Percentiles rank a stretch among this genome's conserved stretches.
phyloP scores from a whole-genome alignment of 2,329 filamentous ascomycete species.

The Catunica adiposa region DNA sequence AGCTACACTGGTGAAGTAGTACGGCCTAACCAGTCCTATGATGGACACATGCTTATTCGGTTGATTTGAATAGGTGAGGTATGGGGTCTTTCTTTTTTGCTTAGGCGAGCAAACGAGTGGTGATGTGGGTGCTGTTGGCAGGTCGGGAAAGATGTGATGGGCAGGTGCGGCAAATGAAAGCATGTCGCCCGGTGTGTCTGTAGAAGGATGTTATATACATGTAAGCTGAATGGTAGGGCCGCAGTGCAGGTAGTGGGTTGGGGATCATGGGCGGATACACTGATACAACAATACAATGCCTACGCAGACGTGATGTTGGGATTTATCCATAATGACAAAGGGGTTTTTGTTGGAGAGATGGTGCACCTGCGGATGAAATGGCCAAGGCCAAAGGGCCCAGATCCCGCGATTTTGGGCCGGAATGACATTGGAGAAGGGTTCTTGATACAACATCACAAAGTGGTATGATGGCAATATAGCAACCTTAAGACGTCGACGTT shows the following conservation, averaged over 20 bases:
- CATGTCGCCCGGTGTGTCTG: not conserved
- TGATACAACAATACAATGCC: not conserved
- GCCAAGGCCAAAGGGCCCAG: not conserved
- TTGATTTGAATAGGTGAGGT: not conserved
- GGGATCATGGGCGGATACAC: not conserved
- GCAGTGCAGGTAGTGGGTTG: not conserved
- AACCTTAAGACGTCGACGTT: not conserved
- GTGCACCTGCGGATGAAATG: not conserved
- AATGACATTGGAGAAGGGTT: not conserved
- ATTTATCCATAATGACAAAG: not conserved
- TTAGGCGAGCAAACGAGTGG: not conserved
- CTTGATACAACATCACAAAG: not conserved
- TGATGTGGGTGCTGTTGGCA: not conserved
- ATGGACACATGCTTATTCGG: not conserved
- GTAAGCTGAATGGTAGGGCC: not conserved
- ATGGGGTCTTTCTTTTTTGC: not conserved
- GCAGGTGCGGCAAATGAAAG: not conserved
- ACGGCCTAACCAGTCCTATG: not conserved
- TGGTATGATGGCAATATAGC: not conserved
- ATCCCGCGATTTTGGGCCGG: not conserved
- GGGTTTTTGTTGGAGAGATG: not conserved
- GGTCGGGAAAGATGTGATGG: not conserved
- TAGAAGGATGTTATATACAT: not conserved
- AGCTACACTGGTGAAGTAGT: not conserved
- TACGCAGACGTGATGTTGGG: not conserved